Conservation (phyloP, 139 green algal genomes). For the Coccomyxa sp. region DNA sequence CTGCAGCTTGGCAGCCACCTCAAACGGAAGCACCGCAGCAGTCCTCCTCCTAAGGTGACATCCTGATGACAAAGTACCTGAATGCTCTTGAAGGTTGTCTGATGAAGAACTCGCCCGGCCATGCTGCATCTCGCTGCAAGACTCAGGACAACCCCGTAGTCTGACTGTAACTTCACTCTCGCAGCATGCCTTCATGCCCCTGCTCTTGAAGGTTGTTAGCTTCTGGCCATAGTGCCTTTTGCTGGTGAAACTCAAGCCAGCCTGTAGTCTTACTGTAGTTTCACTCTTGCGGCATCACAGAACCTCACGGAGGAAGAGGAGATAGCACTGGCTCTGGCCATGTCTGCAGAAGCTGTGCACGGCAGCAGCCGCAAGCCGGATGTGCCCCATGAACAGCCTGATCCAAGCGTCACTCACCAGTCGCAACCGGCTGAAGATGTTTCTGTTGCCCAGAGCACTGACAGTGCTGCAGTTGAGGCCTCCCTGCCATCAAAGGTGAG, state of each 20-base stretch:
- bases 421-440: neutral
- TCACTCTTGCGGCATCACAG: neutral
- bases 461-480: neutral
- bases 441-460: neutral
- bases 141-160: too few species aligned
- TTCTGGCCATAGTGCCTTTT: neutral
- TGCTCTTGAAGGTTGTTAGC: neutral
- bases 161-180: too few species aligned
- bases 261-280: too few species aligned
- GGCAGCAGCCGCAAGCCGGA: neutral
- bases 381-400: neutral
- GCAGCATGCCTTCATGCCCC: too few species aligned
- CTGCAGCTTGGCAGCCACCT: neutral
- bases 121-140: neutral
- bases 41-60: neutral
- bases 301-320: slow-evolving; percentile 46
- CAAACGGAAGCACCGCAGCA: neutral
- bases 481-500: neutral
- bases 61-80: neutral
- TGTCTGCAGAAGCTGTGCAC: slow-evolving; percentile 39
- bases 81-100: neutral
- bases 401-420: neutral
- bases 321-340: slow-evolving; percentile 55
- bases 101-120: neutral
- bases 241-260: neutral